Evolutionary conservation across 2,329 filamentous ascomycete species (phyloP).

Genomic region (Hymenoscyphus infarciens): DNA sequence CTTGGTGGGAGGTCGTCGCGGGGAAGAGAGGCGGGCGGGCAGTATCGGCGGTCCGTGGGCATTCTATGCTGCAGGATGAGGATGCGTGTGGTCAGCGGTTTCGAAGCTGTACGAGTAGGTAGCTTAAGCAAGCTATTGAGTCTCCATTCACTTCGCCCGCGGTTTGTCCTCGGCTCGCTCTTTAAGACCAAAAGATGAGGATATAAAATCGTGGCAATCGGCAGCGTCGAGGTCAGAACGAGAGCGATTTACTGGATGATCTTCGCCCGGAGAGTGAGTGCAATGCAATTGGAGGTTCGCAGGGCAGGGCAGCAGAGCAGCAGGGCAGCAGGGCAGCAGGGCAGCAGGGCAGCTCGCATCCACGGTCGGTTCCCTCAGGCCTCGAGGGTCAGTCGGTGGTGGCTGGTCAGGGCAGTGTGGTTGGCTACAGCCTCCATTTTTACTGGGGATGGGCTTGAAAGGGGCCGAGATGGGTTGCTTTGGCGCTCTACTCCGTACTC

Average conservation of each 20-base stretch:
- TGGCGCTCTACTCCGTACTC: too few relatives aligned
- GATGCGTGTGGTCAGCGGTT: neutral
- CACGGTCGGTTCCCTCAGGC: neutral
- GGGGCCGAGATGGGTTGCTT: neutral
- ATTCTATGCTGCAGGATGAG: neutral
- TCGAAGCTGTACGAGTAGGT: too few relatives aligned
- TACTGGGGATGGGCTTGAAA: conserved; percentile 1
- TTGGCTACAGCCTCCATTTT: neutral
- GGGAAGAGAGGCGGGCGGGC: conserved; percentile 18
- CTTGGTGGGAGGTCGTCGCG: conserved; percentile 15
- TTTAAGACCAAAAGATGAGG: neutral
- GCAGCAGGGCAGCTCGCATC: conserved; percentile 1
- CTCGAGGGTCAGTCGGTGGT: too few relatives aligned
- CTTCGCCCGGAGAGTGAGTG: neutral
- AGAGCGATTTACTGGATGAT: neutral
- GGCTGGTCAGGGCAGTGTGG: neutral
- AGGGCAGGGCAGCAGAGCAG: too few relatives aligned
- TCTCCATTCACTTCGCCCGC: neutral
- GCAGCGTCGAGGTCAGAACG: neutral
- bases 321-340: too few relatives aligned
- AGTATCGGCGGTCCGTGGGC: conserved; percentile 13
- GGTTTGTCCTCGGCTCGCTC: neutral
- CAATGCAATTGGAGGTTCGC: conserved; percentile 1
- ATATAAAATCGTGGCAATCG: conserved; percentile 5
- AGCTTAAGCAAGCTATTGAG: neutral